Evolutionary conservation across 768 basidiomycete species (phyloP), one percentile per base, ranked within the genome.

Genomic region (Solioccasus polychromus): DNA sequence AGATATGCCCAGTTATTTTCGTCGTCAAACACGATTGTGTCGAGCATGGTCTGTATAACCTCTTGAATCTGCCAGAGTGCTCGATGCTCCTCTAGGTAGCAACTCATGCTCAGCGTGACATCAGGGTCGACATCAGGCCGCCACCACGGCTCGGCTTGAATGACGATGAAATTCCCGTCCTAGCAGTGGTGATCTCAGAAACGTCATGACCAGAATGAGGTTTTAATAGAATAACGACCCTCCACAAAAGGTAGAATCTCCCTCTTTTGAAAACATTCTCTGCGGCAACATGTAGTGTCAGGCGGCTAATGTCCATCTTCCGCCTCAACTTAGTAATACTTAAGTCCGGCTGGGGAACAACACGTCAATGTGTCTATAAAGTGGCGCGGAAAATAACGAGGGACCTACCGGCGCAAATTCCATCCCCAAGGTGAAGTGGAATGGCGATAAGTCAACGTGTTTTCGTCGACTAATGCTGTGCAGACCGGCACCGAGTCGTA

Each of bases 1-100:
- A 66, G 52, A 55, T 68, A 43, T 35, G 67, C 67, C 62, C 63
- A 67, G 36, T 67, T 68, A 9, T 61, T 49, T 45, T 66, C 56
- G 20, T 61, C 50, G 6, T 67, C 64, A 11, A 67, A 49, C 5
- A 52, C 50, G 38, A 66, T 58, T 4, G 37, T 47, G 19, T 68
- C 66, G 5, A 68, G 45, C 65, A 68, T 68, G 8, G 60, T 56
- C 31, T 67, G 67, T 43, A 67, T 47, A 6, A 66, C 60, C 35
- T 68, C 65, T 46, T 52, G 47, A 29, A 66, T 36, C 19, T 66
- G 42, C 28, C 34, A 50, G 5, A 50, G 53, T 2, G 66, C 64
- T 20, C 52, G 47, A 17, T 18, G 18, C 35, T 67, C 64, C 28
- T 56, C 58, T 19, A 45, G 1, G 35, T 44, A 54, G 14, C 23